Conservation (phyloP, 495 filamentous ascomycete genomes). For the Aspergillus egyptiacus region DNA sequence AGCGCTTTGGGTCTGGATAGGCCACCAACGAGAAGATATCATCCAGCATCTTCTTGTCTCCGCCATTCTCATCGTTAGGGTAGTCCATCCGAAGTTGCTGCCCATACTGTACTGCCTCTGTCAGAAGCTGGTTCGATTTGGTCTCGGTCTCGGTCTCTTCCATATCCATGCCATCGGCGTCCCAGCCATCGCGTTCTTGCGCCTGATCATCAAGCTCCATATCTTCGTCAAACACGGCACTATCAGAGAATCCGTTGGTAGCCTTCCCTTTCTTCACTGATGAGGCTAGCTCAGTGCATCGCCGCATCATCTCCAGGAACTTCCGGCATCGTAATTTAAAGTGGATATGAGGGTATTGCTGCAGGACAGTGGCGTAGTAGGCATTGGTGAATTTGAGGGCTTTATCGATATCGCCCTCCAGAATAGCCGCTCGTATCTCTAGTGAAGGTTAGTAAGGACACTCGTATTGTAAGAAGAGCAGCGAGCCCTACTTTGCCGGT, state of each 20-base stretch:
- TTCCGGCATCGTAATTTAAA: slow-evolving; percentile 88
- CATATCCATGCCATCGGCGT: slow-evolving; percentile 51
- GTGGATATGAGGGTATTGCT: slow-evolving; percentile 79
- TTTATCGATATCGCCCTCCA: slow-evolving; percentile 89
- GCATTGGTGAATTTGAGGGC: slow-evolving; percentile 74
- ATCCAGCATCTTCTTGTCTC: slow-evolving; percentile 66
- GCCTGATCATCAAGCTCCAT: slow-evolving; percentile 76
- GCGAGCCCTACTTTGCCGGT: slow-evolving; percentile 68
- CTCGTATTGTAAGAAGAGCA: neutral
- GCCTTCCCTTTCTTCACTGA: slow-evolving; percentile 33
- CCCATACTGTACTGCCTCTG: slow-evolving; percentile 74
- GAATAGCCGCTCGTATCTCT: slow-evolving; percentile 84
- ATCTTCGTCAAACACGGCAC: slow-evolving; percentile 58
- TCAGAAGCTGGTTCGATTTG: slow-evolving; percentile 51
- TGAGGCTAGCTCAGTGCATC: slow-evolving; percentile 58
- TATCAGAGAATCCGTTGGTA: slow-evolving; percentile 30
- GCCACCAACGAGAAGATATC: slow-evolving; percentile 88
- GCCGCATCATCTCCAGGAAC: slow-evolving; percentile 93
- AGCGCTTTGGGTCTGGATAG: slow-evolving; percentile 71
- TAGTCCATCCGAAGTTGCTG: slow-evolving; percentile 74
- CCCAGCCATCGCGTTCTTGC: slow-evolving; percentile 43
- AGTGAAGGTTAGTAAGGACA: slow-evolving; percentile 12
- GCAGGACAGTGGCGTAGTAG: slow-evolving; percentile 76
- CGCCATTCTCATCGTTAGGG: slow-evolving; percentile 55
- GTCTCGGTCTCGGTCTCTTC: slow-evolving; percentile 34